Evolutionary conservation across 108 stramenopile genomes (phyloP).

Genomic region (Cylindrotheca fusiformis): DNA sequence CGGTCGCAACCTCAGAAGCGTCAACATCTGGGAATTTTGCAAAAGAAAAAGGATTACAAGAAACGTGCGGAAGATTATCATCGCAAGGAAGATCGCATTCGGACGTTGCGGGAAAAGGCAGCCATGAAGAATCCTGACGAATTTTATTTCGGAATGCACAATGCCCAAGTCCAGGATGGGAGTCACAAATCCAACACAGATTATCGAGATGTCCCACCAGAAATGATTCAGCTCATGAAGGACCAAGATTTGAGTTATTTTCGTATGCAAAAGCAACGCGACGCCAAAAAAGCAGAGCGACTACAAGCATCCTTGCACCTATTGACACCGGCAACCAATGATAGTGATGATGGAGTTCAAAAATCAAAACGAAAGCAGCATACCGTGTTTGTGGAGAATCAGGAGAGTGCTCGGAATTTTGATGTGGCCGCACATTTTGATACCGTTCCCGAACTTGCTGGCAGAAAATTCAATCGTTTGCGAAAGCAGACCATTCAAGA

Average conservation of each 20-base stretch:
- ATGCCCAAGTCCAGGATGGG: conserved; percentile 67
- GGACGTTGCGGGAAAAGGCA: conserved; percentile 72
- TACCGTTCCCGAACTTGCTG: conserved; percentile 82
- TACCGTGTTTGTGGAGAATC: conserved; percentile 74
- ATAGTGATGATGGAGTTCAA: conserved; percentile 18
- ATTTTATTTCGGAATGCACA: conserved; percentile 99
- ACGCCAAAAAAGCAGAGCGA: conserved; percentile 71
- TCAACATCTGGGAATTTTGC: conserved; percentile 90
- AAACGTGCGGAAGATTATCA: conserved; percentile 92
- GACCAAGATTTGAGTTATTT: conserved; percentile 96
- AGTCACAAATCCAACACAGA: conserved; percentile 52
- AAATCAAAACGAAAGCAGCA: conserved; percentile 57
- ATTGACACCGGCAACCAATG: conserved; percentile 44
- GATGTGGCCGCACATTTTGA: conserved; percentile 89
- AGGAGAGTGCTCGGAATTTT: conserved; percentile 62
- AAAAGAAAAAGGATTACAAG: conserved; percentile 98
- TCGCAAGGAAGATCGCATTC: conserved; percentile 74
- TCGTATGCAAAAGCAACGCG: conserved; percentile 73
- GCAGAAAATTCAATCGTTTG: conserved; percentile 83
- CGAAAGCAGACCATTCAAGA: conserved; percentile 40
- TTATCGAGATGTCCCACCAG: conserved; percentile 48
- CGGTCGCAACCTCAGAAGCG: conserved; percentile 90
- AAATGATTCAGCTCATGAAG: conserved; percentile 86
- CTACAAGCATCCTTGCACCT: conserved; percentile 80
- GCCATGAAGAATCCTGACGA: conserved; percentile 97